Base-by-base conservation (phyloP, 306 rosid species). In the Fagus crenata region DNA sequence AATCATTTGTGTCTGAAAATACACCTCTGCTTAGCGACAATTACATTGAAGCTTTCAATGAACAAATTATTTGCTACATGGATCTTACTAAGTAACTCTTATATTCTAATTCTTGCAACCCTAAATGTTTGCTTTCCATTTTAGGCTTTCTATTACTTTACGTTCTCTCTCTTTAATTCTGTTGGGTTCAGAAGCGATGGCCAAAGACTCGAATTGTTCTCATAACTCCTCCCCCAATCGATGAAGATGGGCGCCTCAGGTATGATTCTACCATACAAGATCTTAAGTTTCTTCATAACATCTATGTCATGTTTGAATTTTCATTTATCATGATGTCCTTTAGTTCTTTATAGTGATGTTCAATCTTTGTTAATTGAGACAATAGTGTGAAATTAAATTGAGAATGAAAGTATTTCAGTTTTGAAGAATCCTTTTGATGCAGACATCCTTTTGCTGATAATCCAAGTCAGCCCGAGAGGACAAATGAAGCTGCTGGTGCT, bases 191-290 rank as follows among this genome's bases (percentile, higher is more conserved):
- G 98, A 89, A 83, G 86, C 81, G 46, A 71, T 93, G 98, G 98
- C 86, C 96, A 18, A 58, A 83, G 81, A 87, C 92, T 81, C 81
- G 43, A 53, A 78, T 93, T 76, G 22, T 93, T 63, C 92, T 91
- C 18, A 84, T 93, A 72, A 91, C 96, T 37, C 98, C 98, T 42
- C 98, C 98, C 53, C 98, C 98, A 51, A 89, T 93, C 14, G 93
- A 91, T 85, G 96, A 91, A 83, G 94, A 86, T 2, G 92, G 80
- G 35, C 90, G 96, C 42, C 84, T 91, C 36, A 74, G 83, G 98
- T 91, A 89, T 70, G 75, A 37, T 53, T 80, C 33, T 42, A 55
- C 67, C 56, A 7, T 5, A 40, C 61, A 35, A 33, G 72, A 7
- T 12, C 73, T 61, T 81, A 75, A 15, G 22, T 55, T 69, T 46